Base-by-base conservation (phyloP, 768 basidiomycete species). In the Tylopilus felleus region DNA sequence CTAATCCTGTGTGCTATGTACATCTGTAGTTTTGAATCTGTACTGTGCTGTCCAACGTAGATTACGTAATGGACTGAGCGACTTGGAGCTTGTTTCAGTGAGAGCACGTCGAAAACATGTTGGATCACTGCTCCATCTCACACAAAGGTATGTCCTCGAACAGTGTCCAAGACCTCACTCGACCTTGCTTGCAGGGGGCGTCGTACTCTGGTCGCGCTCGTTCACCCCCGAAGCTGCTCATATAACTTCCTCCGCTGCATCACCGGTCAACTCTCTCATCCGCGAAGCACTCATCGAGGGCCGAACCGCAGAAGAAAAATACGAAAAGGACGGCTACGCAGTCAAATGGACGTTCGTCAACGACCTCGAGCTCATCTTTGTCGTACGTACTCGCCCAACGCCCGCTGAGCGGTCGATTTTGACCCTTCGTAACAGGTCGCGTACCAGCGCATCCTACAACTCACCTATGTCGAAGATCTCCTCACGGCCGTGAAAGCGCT, bases 341-440 rank as follows among this genome's bases (percentile, higher is more conserved):
- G 84, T 98, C 49, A 88, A 87, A 70, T 98, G 96, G 94, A 86
- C 92, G 0, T 91, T 94, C 64, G 86, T 90, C 28, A 99, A 99
- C 68, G 93, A 95, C 58, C 78, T 98, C 42, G 96, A 96, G 57
- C 80, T 99, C 62, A 95, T 98, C 51, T 98, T 99, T 65, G 96
- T 97, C 67, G 94, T 95, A 64, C 60, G 90, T 77, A 12, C 49
- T 27, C 29, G 10, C 35, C 7, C 43, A 49, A 25, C 4, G 12
- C 13, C 27, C 44, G 47, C 36, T 52, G 47, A 0, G 7, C 52
- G n/a, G n/a, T n/a, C n/a, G n/a, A n/a, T n/a, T n/a, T n/a, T n/a
- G n/a, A n/a, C n/a, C n/a, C n/a, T n/a, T n/a, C n/a, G n/a, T n/a
- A n/a, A 4, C 63, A 96, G 93, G 93, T 96, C 50, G 93, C 94